These are phyloP conservation scores for Penicillium olsonii DNA, from an alignment of 2,329 filamentous ascomycete genomes.

Conservation along the genomic window DNA sequence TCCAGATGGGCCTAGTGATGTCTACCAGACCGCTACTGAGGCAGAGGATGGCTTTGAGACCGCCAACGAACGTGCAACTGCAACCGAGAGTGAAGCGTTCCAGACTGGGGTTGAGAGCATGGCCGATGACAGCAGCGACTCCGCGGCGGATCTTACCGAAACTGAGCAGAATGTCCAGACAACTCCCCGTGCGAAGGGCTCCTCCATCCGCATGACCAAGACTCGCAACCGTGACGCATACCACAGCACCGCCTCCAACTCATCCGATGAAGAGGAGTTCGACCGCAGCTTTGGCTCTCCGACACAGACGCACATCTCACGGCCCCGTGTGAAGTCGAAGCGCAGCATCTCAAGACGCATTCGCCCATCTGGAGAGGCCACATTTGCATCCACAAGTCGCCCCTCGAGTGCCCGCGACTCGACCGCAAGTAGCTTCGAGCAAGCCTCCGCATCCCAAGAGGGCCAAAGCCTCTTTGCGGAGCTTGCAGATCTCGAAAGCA, in stretches of 20 bases:
- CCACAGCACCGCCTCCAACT: constrained; percentile 86
- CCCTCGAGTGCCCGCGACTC: constrained; percentile 50
- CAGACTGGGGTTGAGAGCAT: constrained; percentile 82
- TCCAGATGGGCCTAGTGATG: constrained; percentile 60
- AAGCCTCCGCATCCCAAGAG: constrained; percentile 49
- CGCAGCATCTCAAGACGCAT: constrained; percentile 65
- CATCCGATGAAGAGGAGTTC: constrained; percentile 71
- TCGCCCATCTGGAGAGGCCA: constrained; percentile 47
- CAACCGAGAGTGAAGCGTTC: constrained; percentile 91
- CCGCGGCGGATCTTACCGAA: constrained; percentile 74
- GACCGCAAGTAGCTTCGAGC: constrained; percentile 55
- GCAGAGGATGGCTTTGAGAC: constrained; percentile 68
- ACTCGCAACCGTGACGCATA: constrained; percentile 66
- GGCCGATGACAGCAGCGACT: constrained; percentile 63
- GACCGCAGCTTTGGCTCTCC: constrained; percentile 65
- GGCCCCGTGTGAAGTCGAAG: constrained; percentile 71
- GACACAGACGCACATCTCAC: constrained; percentile 63
- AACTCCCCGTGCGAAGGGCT: constrained; percentile 42
- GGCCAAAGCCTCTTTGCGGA: constrained; percentile 89
- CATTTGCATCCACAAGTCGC: constrained; percentile 41
- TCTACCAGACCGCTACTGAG: constrained; percentile 82
- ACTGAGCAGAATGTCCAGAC: constrained; percentile 64
- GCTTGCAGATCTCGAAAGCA: constrained; percentile 73
- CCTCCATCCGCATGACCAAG: constrained; percentile 46
- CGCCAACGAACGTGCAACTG: constrained; percentile 71